phyloP scores from a whole-genome alignment of 371 early-diverging fungal genomes.

The Rhizopus sp. region DNA sequence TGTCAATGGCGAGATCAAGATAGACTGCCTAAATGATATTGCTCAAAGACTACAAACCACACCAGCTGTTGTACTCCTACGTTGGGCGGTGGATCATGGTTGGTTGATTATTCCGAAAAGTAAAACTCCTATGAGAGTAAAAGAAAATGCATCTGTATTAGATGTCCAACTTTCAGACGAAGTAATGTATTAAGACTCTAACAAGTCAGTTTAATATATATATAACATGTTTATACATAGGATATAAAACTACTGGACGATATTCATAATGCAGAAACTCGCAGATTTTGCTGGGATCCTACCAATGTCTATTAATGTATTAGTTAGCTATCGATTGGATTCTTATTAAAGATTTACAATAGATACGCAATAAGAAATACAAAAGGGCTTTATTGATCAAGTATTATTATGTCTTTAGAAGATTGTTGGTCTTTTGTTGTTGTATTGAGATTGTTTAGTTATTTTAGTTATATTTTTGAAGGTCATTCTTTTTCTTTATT shows the following conservation, averaged over 20 bases:
- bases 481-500: no score
- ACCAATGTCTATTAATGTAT: slow-evolving; percentile 5
- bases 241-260: slow-evolving; percentile 60
- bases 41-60: slow-evolving; percentile 39
- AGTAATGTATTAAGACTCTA: slow-evolving; percentile 27
- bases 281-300: slow-evolving; percentile 80
- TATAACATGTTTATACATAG: slow-evolving; percentile 26
- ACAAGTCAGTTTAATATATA: neutral
- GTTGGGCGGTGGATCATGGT: slow-evolving; percentile 77
- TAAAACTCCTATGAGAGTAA: slow-evolving; percentile 47
- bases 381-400: no score
- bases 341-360: no score
- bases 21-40: slow-evolving; percentile 35
- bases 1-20: slow-evolving; percentile 35
- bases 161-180: slow-evolving; percentile 44
- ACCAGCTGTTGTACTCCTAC: slow-evolving; percentile 71
- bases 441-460: no score
- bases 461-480: no score
- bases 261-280: slow-evolving; percentile 32
- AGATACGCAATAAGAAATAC: no score
- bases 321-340: no score
- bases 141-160: slow-evolving; percentile 55
- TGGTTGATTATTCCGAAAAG: slow-evolving; percentile 72
- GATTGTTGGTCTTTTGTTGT: no score
- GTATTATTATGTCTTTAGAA: no score